Evolutionary conservation across 2,329 filamentous ascomycete species (phyloP).

Genomic region (Alternaria dauci): DNA sequence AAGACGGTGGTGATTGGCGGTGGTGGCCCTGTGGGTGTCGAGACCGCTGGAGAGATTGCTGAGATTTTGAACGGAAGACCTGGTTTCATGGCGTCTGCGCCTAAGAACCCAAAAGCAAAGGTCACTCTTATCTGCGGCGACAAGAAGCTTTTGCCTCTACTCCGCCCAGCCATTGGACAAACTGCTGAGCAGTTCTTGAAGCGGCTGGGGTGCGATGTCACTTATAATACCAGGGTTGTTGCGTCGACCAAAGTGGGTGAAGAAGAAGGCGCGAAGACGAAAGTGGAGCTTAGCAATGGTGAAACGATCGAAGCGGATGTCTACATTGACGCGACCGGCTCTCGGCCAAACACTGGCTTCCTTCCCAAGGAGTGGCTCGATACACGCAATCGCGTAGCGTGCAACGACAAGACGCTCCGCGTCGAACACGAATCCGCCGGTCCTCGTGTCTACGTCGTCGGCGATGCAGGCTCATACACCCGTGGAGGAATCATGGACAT

Average conservation of each 20-base stretch:
- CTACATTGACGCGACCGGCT: slow-evolving; percentile 64
- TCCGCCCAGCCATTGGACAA: slow-evolving; percentile 54
- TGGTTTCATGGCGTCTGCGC: slow-evolving; percentile 48
- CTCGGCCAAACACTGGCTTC: slow-evolving; percentile 62
- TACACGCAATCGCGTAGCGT: slow-evolving; percentile 58
- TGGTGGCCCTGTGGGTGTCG: slow-evolving; percentile 60
- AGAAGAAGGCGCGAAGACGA: slow-evolving; percentile 53
- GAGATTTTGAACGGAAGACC: slow-evolving; percentile 53
- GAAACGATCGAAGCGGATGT: slow-evolving; percentile 60
- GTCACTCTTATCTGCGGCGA: slow-evolving; percentile 58
- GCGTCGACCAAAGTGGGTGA: slow-evolving; percentile 36
- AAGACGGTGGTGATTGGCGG: slow-evolving; percentile 59
- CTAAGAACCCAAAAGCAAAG: slow-evolving; percentile 50
- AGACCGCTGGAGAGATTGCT: slow-evolving; percentile 60
- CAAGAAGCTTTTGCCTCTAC: slow-evolving; percentile 55
- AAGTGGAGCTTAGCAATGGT: slow-evolving; percentile 56
- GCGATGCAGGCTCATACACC: slow-evolving; percentile 58
- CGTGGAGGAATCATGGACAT: slow-evolving; percentile 57
- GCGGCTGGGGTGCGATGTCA: slow-evolving; percentile 57
- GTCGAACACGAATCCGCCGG: slow-evolving; percentile 55
- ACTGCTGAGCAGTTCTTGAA: slow-evolving; percentile 59
- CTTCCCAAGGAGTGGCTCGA: slow-evolving; percentile 61
- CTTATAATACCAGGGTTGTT: slow-evolving; percentile 51
- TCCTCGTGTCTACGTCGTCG: slow-evolving; percentile 58
- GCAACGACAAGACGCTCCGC: slow-evolving; percentile 59